Base-by-base conservation (phyloP, 1,139 yeast species). In the Arxiozyma bovina region DNA sequence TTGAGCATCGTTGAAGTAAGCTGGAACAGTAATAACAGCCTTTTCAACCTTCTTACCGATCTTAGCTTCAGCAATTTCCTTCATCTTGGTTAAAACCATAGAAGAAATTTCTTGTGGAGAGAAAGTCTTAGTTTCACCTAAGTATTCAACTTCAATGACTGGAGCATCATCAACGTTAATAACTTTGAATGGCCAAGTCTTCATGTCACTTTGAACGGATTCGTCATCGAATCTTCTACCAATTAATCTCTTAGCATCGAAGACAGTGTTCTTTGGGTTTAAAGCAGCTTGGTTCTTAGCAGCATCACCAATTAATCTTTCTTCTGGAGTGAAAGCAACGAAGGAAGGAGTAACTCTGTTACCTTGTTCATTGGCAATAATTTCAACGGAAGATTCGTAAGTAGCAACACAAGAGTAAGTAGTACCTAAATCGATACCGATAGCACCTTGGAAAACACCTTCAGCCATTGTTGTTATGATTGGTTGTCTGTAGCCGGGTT, bases 381-480 rank as follows among this genome's bases (percentile, higher is more conserved):
- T 89, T 75, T 88, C 96, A 59, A 77, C 93, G 75, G 86, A 90
- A 80, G 83, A 87, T 79, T 81, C 95, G 80, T 81, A 88, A 78
- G 89, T 95, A 72, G 95, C 96, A 55, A 88, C 96, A 81, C 96
- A 89, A 15, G 96, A 88, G 77, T 88, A 88, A 56, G 96, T 88
- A 56, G 88, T 83, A 68, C 96, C 96, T 73, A 90, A 81, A 74
- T 81, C 85, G 89, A 91, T 91, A 84, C 99, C 98, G 81, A 91
- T 90, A 80, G 98, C 98, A 85, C 96, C 96, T 85, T 91, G 95
- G 87, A 87, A 91, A 81, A 91, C 95, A 87, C 96, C 96, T 85
- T 91, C 97, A 85, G 91, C 88, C 91, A 85, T 85, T 75, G 75
- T 81, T 58, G 53, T 54, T 49, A n/a, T 34, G 40, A 34, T 44